These are phyloP conservation scores for Cyberlindnera bimundalis DNA, from an alignment of 805 yeast genomes.

Conservation along the genomic window DNA sequence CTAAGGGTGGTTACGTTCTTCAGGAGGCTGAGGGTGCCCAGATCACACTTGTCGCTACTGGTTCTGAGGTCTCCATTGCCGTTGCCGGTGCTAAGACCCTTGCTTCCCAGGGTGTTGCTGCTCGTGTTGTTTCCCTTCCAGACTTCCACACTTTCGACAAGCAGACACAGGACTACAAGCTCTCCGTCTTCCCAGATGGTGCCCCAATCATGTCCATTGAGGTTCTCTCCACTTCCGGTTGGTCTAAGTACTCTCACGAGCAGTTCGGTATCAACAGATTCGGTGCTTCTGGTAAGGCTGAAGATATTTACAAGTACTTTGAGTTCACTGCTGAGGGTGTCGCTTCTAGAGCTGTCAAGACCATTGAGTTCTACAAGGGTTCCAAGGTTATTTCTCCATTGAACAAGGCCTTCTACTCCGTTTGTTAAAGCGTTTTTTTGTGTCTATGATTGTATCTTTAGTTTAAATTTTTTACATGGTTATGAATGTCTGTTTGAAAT, in stretches of 20 bases:
- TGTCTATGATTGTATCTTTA: too few relatives aligned
- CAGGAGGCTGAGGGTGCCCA: constrained; percentile 59
- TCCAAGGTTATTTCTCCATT: constrained; percentile 68
- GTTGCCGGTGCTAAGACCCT: constrained; percentile 80
- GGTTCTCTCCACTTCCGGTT: constrained; percentile 86
- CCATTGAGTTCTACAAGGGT: constrained; percentile 82
- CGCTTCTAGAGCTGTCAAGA: constrained; percentile 78
- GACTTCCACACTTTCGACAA: constrained; percentile 86
- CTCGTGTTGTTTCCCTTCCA: constrained; percentile 87
- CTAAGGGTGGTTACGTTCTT: constrained; percentile 91
- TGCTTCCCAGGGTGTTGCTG: constrained; percentile 59
- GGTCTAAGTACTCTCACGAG: constrained; percentile 95
- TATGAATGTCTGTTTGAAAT: too few relatives aligned
- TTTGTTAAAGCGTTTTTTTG: constrained; percentile 4
- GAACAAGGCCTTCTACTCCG: constrained; percentile 66
- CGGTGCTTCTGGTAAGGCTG: constrained; percentile 94
- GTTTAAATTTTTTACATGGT: too few relatives aligned
- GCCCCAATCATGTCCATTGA: constrained; percentile 91
- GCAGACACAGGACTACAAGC: constrained; percentile 77
- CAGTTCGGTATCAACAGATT: constrained; percentile 94
- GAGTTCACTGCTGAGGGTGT: constrained; percentile 93
- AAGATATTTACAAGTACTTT: constrained; percentile 76
- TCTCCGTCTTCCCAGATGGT: constrained; percentile 91
- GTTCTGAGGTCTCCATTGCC: constrained; percentile 84
- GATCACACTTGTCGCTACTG: constrained; percentile 80